phyloP scores from a whole-genome alignment of 176 grass and related monocot species.

The Musa schizocarpa region DNA sequence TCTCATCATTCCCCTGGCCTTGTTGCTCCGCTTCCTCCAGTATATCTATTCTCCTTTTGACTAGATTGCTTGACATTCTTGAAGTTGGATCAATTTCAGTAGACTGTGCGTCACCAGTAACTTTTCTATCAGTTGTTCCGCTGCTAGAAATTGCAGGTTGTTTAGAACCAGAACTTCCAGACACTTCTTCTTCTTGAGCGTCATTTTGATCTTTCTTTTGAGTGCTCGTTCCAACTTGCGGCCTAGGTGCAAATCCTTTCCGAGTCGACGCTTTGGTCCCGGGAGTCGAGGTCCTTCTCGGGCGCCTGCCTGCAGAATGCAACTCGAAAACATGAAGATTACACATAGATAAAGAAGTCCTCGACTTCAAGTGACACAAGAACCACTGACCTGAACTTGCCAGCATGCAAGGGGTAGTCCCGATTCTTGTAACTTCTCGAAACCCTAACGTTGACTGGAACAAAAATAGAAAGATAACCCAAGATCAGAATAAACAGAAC shows the following conservation, averaged over 20 bases:
- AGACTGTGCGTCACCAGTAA: background rate
- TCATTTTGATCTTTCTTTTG: slow-evolving; percentile 39
- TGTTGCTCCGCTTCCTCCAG: slow-evolving; percentile 14
- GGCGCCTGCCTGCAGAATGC: slow-evolving; percentile 44
- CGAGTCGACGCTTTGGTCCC: slow-evolving; percentile 38
- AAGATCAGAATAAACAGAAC: no score
- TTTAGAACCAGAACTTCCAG: background rate
- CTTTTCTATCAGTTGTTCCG: slow-evolving; percentile 1
- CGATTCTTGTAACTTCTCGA: slow-evolving; percentile 39
- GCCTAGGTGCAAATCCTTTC: slow-evolving; percentile 39
- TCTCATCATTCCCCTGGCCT: background rate
- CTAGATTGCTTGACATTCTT: slow-evolving; percentile 3
- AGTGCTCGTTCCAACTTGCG: slow-evolving; percentile 26
- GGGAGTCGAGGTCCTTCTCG: slow-evolving; percentile 32
- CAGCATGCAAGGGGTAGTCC: slow-evolving; percentile 30
- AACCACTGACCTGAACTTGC: slow-evolving; percentile 59
- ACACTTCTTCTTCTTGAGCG: slow-evolving; percentile 8
- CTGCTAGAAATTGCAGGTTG: slow-evolving; percentile 4
- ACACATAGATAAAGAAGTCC: background rate
- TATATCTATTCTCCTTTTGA: slow-evolving; percentile 4
- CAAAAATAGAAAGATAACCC: slow-evolving; percentile 1
- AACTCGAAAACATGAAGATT: slow-evolving; percentile 29
- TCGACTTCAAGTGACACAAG: slow-evolving; percentile 14
- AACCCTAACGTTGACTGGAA: slow-evolving; percentile 34
- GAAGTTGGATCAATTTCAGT: slow-evolving; percentile 14